These are phyloP conservation scores for Cornus kousa DNA, from an alignment of 148 eudicot genomes.

Conservation along the genomic window DNA sequence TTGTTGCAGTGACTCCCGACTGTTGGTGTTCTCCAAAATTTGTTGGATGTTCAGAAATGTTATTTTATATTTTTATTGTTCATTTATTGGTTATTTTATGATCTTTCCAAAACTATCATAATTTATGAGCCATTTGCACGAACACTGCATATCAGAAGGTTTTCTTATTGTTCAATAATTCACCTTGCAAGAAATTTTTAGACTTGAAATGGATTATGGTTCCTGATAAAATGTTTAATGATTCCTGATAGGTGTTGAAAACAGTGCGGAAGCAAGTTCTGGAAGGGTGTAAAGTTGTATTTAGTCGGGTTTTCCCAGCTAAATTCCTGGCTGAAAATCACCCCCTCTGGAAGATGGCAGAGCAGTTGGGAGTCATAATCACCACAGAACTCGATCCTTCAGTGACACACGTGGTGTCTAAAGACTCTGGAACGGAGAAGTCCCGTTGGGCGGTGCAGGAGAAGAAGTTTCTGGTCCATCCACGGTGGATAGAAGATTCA, in stretches of 20 bases:
- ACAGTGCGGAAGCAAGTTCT: constrained; percentile 57
- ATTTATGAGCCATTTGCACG: background rate
- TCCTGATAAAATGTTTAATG: background rate
- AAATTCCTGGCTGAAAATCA: constrained; percentile 42
- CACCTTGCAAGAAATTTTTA: too few species aligned
- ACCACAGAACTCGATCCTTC: constrained; percentile 40
- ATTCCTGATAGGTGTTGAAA: constrained; percentile 45
- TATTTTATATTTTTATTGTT: too few species aligned
- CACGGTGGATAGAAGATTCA: constrained; percentile 72
- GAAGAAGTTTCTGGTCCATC: constrained; percentile 65
- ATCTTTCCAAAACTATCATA: background rate
- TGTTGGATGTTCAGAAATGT: background rate
- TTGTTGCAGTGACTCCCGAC: background rate
- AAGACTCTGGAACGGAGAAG: constrained; percentile 63
- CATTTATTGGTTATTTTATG: too few species aligned
- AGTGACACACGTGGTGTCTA: constrained; percentile 71
- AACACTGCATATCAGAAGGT: background rate
- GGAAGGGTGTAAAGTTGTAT: constrained; percentile 62
- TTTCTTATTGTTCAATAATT: background rate
- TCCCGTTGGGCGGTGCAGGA: constrained; percentile 69
- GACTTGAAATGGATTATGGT: background rate
- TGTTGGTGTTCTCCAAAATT: background rate
- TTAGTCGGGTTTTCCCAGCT: constrained; percentile 60
- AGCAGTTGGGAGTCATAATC: constrained; percentile 69
- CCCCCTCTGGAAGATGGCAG: constrained; percentile 73